Evolutionary conservation across 202 grass and related monocot genomes (phyloP), one percentile per base, ranked within the genome.

Genomic region (Setaria italica): DNA sequence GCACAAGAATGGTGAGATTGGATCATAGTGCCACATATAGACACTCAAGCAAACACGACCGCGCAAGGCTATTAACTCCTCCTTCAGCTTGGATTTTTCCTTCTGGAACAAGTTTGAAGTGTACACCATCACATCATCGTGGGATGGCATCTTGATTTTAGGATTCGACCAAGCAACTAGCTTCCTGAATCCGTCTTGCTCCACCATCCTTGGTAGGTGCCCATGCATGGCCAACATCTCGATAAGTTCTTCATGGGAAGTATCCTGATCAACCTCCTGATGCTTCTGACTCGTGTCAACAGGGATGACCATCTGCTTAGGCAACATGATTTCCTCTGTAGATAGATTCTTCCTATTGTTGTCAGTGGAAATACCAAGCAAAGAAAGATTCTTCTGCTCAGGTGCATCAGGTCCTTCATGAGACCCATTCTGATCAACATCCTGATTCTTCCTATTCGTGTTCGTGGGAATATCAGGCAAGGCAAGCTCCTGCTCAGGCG

Each of bases 1-100:
- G 78, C 79, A 90, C 6, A 90, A 33, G 42, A 82, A 86, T 3
- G 49, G 7, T 33, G 35, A 76, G 15, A 14, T 19, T 55, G 73
- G 25, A 82, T 89, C 47, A 12, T 82, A 77, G 46, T 85, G 72
- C 78, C 83, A 90, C 65, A 90, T 43, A 73, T 58, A 41, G 29
- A 39, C 72, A 86, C 57, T 82, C 78, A 86, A 86, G 66, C 56
- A 86, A 72, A 86, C 73, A 33, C 20, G 54, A 59, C 65, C 77
- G 65, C 4, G 0, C 20, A 90, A 82, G 63, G 41, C 47, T 57
- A 57, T 3, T 50, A 83, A 50, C 46, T 90, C 56, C 79, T 82
- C 64, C 78, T 86, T 82, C 25, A 86, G 72, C 39, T 81, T 85
- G 37, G 71, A 32, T 60, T 76, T 81, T 81, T 85, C 63, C 47